Evolutionary conservation across 1,284 basidiomycete species (phyloP), one percentile per base, ranked within the genome.

Genomic region (Trichosporon faecale): DNA sequence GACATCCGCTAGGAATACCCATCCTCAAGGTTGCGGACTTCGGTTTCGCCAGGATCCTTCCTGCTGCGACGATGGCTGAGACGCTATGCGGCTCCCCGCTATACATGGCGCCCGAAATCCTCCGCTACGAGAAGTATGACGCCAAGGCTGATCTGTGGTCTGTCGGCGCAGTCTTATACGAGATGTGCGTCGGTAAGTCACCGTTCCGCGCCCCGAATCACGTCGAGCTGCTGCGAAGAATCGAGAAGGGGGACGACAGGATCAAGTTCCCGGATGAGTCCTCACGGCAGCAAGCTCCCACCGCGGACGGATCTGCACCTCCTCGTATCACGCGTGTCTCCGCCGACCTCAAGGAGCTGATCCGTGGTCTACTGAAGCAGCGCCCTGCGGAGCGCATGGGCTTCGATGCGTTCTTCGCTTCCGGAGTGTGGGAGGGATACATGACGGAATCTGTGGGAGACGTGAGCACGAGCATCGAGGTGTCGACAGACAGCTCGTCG

Each of bases 91-190:
- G 97, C 8, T 98, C 95, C 23, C 96, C 97, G 63, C 85, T 99
- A 35, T 99, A 99, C 85, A 99, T 99, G 96, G 96, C 97, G 0
- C 96, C 96, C 0, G 96, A 99, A 84, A 99, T 99, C 74, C 85
- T 99, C 21, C 89, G 93, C 23, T 98, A 98, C 82, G 92, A 99
- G 84, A 97, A 96, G 83, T 98, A 99, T 83, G 95, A 98, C 80
- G 95, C 95, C 27, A 98, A 95, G 81, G 96, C 94, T 0, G 96
- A 99, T 80, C 86, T 99, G 0, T 99, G 96, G 96, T 96, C 94
- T 6, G 94, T 98, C 35, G 97, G 96, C 7, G 95, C 97, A 0
- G 96, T 99, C 2, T 85, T 98, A 0, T 99, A 91, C 83, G 97
- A 99, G 83, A 98, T 97, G 91, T 87, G 90, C 21, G 91, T 95